Evolutionary conservation across 768 basidiomycete genomes (phyloP), one percentile per base, ranked within the genome.

Genomic region (Boletus tylopilopsis): DNA sequence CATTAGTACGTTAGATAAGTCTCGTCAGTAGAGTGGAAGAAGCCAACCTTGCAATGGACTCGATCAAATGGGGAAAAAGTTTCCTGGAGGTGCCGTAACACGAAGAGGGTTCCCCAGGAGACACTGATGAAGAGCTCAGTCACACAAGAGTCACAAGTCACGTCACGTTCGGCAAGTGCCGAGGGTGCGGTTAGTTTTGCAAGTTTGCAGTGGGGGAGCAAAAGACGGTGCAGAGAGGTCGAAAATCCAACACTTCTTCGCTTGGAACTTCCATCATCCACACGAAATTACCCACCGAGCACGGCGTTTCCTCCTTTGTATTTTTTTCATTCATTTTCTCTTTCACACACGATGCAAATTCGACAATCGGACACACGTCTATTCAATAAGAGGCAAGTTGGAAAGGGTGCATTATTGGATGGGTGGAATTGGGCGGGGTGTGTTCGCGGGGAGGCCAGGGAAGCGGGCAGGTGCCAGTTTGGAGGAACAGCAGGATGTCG

Each of bases 181-280:
- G 67, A 43, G 36, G 24, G 37, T 49, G 41, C 49, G n/a, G 53
- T 57, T 42, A 53, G 54, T 58, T n/a, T n/a, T 39, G 41, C 51
- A 46, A 50, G 62, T 58, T 60, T 62, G 63, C 54, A 54, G 56
- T 46, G 37, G 51, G 46, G 45, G 55, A 40, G 54, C 45, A 55
- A 42, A 62, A 49, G 50, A 48, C 37, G 62, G 50, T 40, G 50
- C 56, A 62, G 25, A 43, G 49, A 47, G 37, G 45, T 45, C 49
- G 45, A 68, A 69, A 67, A 55, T 40, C n/a, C 24, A 45, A 64
- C 63, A 53, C 55, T 54, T 55, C 67, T 67, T 67, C 43, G 54
- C 67, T 50, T 45, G 67, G 65, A 69, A 67, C 65, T 56, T 69
- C 59, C 65, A 67, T 27, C 68, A 69, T 42, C 55, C 18, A 39